Evolutionary conservation across 2,329 filamentous ascomycete genomes (phyloP).

Genomic region (Cladosporium sp.): DNA sequence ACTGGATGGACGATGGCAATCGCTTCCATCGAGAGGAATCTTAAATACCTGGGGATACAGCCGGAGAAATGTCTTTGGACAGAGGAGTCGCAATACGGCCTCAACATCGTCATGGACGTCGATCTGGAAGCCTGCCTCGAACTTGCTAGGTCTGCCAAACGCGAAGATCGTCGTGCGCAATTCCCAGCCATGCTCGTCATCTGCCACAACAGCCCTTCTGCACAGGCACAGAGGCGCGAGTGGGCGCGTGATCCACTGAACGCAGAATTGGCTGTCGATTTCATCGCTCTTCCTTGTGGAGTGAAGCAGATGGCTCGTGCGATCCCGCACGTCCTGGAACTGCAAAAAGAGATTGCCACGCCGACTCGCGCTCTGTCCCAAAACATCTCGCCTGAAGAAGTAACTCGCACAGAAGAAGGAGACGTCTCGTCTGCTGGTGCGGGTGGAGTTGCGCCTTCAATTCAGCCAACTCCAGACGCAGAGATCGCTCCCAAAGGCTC

Average conservation of each 20-base stretch:
- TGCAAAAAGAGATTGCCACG: background rate
- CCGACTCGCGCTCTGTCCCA: too few species aligned
- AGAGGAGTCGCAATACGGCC: background rate
- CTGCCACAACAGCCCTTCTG: background rate
- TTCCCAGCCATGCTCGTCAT: background rate
- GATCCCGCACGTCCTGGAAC: background rate
- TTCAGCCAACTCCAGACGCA: too few species aligned
- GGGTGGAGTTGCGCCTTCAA: too few species aligned
- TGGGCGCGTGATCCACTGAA: background rate
- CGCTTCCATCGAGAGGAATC: background rate
- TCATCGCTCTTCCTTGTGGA: background rate
- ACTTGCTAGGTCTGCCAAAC: background rate
- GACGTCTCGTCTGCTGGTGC: too few species aligned
- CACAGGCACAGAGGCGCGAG: background rate
- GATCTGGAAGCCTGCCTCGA: background rate
- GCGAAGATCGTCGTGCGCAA: background rate
- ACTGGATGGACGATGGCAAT: background rate
- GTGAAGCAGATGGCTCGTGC: constrained; percentile 12
- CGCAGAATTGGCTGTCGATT: background rate
- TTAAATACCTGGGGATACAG: background rate
- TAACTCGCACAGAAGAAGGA: too few species aligned
- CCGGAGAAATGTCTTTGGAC: background rate
- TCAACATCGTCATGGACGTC: background rate
- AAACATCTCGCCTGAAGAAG: too few species aligned
- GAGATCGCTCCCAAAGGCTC: too few species aligned